These are phyloP conservation scores for Hippophae rhamnoides DNA, from an alignment of 306 rosid genomes.

Conservation along the genomic window DNA sequence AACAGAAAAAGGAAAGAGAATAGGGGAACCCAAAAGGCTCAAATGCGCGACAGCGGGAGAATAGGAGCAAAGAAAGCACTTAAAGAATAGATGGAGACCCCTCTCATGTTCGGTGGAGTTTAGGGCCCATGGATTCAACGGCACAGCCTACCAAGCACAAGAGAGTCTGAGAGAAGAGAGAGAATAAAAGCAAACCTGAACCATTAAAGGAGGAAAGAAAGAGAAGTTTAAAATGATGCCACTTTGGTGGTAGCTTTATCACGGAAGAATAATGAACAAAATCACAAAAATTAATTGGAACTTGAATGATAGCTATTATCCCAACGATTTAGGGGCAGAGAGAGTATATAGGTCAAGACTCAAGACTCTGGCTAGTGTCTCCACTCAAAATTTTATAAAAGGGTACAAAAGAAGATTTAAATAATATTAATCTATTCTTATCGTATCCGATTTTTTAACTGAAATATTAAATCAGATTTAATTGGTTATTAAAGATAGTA, in stretches of 20 bases:
- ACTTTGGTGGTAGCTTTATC: constrained; percentile 36
- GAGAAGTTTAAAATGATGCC: constrained; percentile 24
- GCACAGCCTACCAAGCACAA: constrained; percentile 76
- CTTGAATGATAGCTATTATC: constrained; percentile 33
- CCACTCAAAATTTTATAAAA: background rate
- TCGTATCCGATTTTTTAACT: no score
- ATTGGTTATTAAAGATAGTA: no score
- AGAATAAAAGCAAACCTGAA: constrained; percentile 30
- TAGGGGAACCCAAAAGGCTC: constrained; percentile 14
- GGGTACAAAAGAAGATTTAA: constrained; percentile 14
- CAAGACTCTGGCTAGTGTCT: background rate
- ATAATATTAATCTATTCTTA: no score
- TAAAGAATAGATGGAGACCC: constrained; percentile 44
- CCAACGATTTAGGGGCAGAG: constrained; percentile 3
- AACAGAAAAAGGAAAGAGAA: constrained; percentile 5
- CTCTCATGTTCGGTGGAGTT: constrained; percentile 54
- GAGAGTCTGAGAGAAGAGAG: constrained; percentile 37
- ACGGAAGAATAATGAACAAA: constrained; percentile 22
- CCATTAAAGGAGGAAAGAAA: constrained; percentile 35
- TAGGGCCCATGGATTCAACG: constrained; percentile 60
- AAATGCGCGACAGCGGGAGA: constrained; percentile 47
- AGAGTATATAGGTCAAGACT: constrained; percentile 14
- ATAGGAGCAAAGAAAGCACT: constrained; percentile 44
- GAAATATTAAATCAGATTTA: no score
- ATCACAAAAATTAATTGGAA: constrained; percentile 45